These are phyloP conservation scores for Candida neerlandica DNA, from an alignment of 1,139 yeast genomes.

Conservation along the genomic window DNA sequence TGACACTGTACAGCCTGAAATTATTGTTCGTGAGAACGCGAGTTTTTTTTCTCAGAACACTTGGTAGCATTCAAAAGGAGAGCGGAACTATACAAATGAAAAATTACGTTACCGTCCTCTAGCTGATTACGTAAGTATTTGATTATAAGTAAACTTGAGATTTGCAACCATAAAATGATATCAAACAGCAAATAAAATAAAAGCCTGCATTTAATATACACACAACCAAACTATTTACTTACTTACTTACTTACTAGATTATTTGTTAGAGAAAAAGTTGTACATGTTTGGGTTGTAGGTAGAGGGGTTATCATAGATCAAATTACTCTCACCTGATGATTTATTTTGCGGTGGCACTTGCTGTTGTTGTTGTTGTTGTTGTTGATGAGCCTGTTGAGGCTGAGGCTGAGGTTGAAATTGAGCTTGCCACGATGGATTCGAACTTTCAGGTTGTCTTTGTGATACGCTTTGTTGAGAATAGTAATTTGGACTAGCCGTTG, in stretches of 20 bases:
- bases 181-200: too few species aligned
- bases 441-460: constrained; percentile 1
- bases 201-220: too few species aligned
- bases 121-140: too few species aligned
- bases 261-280: constrained; percentile 37
- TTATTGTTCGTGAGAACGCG: background rate
- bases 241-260: too few species aligned
- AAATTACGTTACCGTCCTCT: too few species aligned
- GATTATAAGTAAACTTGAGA: background rate
- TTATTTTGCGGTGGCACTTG: constrained; percentile 7
- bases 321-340: constrained; percentile 16
- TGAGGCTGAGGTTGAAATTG: constrained; percentile 10
- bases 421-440: constrained; percentile 1
- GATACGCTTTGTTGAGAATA: constrained; percentile 1
- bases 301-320: constrained; percentile 52
- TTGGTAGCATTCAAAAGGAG: background rate
- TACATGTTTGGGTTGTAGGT: constrained; percentile 53
- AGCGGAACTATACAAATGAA: background rate
- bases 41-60: background rate
- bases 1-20: too few species aligned
- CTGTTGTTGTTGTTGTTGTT: constrained; percentile 14
- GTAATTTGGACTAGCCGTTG: background rate
- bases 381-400: constrained; percentile 14
- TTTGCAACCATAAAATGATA: background rate
- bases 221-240: background rate